phyloP scores from a whole-genome alignment of 371 early-diverging fungal species.

The Rhizomucor pusillus region DNA sequence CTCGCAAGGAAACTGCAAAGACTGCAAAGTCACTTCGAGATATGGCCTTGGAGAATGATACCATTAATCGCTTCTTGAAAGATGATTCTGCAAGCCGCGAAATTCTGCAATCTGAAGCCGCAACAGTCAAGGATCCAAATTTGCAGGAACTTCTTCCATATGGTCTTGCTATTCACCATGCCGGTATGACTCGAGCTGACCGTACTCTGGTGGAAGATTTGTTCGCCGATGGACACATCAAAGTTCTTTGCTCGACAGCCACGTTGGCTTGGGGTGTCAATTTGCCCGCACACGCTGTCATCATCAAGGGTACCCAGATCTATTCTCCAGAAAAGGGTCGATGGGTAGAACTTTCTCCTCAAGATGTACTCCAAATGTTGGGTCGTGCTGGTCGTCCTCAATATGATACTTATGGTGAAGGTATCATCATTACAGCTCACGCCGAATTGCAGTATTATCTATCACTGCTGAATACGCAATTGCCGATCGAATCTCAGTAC shows the following conservation, averaged over 20 bases:
- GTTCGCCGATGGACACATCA: constrained; percentile 90
- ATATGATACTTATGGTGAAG: constrained; percentile 96
- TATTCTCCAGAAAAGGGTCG: constrained; percentile 94
- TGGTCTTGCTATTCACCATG: constrained; percentile 98
- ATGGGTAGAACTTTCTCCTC: constrained; percentile 92
- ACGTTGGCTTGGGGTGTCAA: constrained; percentile 99
- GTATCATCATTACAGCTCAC: constrained; percentile 95
- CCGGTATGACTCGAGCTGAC: constrained; percentile 96
- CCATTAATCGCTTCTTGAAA: constrained; percentile 74
- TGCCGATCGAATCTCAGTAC: constrained; percentile 98
- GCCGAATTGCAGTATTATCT: constrained; percentile 93
- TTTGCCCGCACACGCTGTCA: constrained; percentile 98
- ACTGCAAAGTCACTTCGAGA: constrained; percentile 91
- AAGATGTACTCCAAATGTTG: constrained; percentile 98
- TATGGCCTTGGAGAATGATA: constrained; percentile 86
- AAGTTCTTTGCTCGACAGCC: constrained; percentile 97
- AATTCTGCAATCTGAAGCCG: constrained; percentile 82
- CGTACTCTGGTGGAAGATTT: constrained; percentile 94
- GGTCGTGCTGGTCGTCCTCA: constrained; percentile 99
- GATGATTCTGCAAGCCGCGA: constrained; percentile 82
- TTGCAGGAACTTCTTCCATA: constrained; percentile 89
- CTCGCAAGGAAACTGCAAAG: constrained; percentile 96
- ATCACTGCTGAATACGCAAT: constrained; percentile 89
- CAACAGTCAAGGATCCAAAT: constrained; percentile 75
- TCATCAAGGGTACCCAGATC: constrained; percentile 99